phyloP scores from a whole-genome alignment of 2,329 filamentous ascomycete genomes.

The Exutisphaerella laricina region DNA sequence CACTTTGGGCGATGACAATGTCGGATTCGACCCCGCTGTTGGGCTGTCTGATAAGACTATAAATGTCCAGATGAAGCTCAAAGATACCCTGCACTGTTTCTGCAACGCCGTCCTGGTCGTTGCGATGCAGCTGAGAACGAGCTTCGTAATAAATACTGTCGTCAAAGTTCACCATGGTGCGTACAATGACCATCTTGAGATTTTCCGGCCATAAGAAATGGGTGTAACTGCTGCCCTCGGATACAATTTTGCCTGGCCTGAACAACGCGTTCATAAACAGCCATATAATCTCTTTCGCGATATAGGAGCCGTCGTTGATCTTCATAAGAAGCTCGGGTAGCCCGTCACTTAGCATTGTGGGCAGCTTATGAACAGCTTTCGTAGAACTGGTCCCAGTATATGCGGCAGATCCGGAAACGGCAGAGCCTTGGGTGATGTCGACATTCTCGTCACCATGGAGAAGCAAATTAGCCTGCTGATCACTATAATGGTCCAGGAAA shows the following conservation, averaged over 20 bases:
- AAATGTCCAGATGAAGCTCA: constrained; percentile 63
- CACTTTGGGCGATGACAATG: constrained; percentile 50
- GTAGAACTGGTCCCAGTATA: constrained; percentile 13
- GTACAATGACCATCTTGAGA: constrained; percentile 51
- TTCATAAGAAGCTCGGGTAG: constrained; percentile 38
- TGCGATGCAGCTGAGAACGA: constrained; percentile 8
- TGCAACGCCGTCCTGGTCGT: constrained; percentile 30
- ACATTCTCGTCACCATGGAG: constrained; percentile 25
- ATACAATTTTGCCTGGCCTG: constrained; percentile 34
- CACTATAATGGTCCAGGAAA: constrained; percentile 29
- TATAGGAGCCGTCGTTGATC: constrained; percentile 45
- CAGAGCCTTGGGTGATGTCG: constrained; percentile 19
- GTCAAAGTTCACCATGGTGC: constrained; percentile 51
- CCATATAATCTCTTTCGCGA: constrained; percentile 49
- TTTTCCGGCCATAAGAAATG: constrained; percentile 50
- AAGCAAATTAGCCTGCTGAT: constrained; percentile 25
- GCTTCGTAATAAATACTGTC: constrained; percentile 43
- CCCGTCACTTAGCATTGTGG: constrained; percentile 29
- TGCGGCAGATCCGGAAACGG: constrained; percentile 10
- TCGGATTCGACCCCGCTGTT: constrained; percentile 50
- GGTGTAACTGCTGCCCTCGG: constrained; percentile 41
- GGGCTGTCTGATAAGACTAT: constrained; percentile 56
- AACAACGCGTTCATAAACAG: constrained; percentile 51
- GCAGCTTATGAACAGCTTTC: constrained; percentile 13
- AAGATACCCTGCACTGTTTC: constrained; percentile 57